Conservation (phyloP, 2,329 filamentous ascomycete genomes). For the Fusarium nisikadoi region DNA sequence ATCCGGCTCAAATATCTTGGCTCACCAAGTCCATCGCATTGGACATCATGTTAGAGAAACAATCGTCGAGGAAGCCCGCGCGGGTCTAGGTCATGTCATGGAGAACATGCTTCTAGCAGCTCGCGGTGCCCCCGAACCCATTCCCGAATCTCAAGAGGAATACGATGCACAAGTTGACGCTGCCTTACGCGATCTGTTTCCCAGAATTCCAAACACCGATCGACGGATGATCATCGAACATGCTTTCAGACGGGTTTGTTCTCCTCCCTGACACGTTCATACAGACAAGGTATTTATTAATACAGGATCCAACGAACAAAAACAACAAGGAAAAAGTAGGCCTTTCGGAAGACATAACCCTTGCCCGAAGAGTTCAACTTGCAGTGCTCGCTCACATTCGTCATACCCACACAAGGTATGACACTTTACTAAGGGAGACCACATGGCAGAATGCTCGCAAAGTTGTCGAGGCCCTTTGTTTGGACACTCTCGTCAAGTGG, state of each 20-base stretch:
- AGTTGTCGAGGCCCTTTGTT: constrained; percentile 68
- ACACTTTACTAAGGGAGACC: constrained; percentile 67
- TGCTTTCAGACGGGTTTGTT: constrained; percentile 69
- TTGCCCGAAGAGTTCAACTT: constrained; percentile 71
- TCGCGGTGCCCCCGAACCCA: constrained; percentile 62
- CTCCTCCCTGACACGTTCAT: constrained; percentile 3
- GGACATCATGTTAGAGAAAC: constrained; percentile 69
- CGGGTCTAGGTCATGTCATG: constrained; percentile 42
- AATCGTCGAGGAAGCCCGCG: constrained; percentile 67
- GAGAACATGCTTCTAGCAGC: constrained; percentile 30
- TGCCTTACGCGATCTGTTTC: constrained; percentile 71
- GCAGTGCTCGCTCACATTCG: constrained; percentile 74
- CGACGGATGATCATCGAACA: constrained; percentile 70
- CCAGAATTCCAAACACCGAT: constrained; percentile 72
- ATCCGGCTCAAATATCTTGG: constrained; percentile 52
- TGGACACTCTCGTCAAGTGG: constrained; percentile 76
- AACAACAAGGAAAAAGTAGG: constrained; percentile 68
- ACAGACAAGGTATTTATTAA: constrained; percentile 23
- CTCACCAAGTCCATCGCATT: constrained; percentile 66
- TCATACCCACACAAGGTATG: constrained; percentile 74
- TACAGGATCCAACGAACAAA: constrained; percentile 61
- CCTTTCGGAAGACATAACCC: constrained; percentile 63
- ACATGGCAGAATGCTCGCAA: constrained; percentile 69
- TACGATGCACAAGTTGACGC: constrained; percentile 72
- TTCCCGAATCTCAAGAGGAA: constrained; percentile 67